Evolutionary conservation across 129 eudicot species (phyloP).

Genomic region (Centella asiatica): DNA sequence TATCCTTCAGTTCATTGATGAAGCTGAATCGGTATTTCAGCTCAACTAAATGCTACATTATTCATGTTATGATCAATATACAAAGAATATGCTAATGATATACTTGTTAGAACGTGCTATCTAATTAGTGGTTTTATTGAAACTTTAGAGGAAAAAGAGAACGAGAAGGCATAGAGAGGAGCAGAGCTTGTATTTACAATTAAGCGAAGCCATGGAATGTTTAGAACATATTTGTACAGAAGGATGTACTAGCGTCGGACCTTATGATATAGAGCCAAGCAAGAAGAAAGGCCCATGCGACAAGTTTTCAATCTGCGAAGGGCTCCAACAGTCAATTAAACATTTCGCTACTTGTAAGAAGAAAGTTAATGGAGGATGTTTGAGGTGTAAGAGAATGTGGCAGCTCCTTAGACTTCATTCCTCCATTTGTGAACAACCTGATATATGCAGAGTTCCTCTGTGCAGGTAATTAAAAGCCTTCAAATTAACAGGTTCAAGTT

Average conservation of each 20-base stretch:
- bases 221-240: slow-evolving; percentile 83
- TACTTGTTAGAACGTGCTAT: too few species aligned
- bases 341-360: slow-evolving; percentile 74
- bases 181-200: slow-evolving; percentile 62
- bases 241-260: slow-evolving; percentile 90
- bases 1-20: slow-evolving; percentile 84
- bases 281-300: slow-evolving; percentile 55
- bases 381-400: slow-evolving; percentile 80
- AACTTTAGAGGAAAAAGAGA: slow-evolving; percentile 62
- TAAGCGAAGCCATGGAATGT: slow-evolving; percentile 97
- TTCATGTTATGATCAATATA: too few species aligned
- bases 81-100: too few species aligned
- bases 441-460: slow-evolving; percentile 73
- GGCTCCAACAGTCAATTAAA: slow-evolving; percentile 63
- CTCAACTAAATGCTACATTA: background rate
- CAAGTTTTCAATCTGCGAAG: slow-evolving; percentile 68
- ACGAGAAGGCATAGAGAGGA: slow-evolving; percentile 53
- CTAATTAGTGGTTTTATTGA: too few species aligned
- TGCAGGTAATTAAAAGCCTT: slow-evolving; percentile 57
- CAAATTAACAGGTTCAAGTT: background rate
- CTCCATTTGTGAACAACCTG: slow-evolving; percentile 74
- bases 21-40: slow-evolving; percentile 54
- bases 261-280: slow-evolving; percentile 45
- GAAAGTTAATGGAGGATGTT: slow-evolving; percentile 76
- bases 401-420: slow-evolving; percentile 81